Percentiles rank a stretch among this genome's conserved stretches.
Evolutionary conservation across 108 stramenopile species (phyloP).

Genomic region (Nitzschia palea): DNA sequence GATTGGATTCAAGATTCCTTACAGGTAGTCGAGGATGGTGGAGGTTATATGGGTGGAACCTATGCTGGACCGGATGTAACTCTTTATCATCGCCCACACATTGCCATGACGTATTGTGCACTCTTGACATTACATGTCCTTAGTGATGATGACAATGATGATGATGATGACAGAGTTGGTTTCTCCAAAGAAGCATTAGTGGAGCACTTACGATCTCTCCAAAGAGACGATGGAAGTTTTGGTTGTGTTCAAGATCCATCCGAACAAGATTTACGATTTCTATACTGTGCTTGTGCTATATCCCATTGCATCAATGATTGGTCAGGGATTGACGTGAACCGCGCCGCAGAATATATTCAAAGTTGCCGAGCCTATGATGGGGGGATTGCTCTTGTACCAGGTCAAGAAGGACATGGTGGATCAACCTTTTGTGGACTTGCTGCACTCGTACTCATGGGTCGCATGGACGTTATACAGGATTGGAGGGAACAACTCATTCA

Average conservation of each 20-base stretch:
- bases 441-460: conserved; percentile 62
- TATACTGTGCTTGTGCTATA: conserved; percentile 83
- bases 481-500: conserved; percentile 60
- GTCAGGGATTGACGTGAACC: conserved; percentile 39
- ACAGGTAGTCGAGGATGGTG: background rate
- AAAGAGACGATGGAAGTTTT: conserved; percentile 42
- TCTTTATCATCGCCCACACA: conserved; percentile 51
- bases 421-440: conserved; percentile 87
- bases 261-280: conserved; percentile 85
- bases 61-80: background rate
- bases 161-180: conserved; percentile 21
- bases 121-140: conserved; percentile 66
- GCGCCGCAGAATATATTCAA: conserved; percentile 42
- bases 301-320: conserved; percentile 59
- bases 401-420: conserved; percentile 83
- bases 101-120: conserved; percentile 88
- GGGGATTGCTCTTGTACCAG: conserved; percentile 63
- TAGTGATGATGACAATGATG: conserved; percentile 29
- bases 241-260: conserved; percentile 18
- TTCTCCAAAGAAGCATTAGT: background rate
- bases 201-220: conserved; percentile 15
- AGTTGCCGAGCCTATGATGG: conserved; percentile 68
- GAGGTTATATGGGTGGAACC: background rate
- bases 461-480: conserved; percentile 11
- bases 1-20: conserved; percentile 65